Evolutionary conservation across 1,139 yeast species (phyloP).

Genomic region (Pneumocystis canis): DNA sequence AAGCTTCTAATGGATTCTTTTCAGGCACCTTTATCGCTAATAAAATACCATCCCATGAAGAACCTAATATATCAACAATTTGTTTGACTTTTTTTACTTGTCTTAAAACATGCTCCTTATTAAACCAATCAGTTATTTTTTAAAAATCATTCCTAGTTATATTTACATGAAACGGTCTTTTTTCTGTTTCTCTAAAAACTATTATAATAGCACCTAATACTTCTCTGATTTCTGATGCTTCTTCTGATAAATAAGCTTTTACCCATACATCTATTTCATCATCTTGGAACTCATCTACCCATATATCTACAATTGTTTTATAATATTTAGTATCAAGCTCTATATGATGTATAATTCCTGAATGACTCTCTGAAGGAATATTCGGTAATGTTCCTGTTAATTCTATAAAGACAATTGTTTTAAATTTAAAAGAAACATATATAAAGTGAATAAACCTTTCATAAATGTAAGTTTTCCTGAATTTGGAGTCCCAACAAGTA

Average conservation of each 20-base stretch:
- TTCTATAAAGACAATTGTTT: background rate
- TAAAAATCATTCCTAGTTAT: background rate
- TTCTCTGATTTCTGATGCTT: conserved; percentile 11
- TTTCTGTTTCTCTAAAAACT: conserved; percentile 3
- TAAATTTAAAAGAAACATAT: background rate
- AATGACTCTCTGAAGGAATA: conserved; percentile 4
- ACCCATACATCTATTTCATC: conserved; percentile 1
- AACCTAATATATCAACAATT: background rate
- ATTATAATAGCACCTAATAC: conserved; percentile 10
- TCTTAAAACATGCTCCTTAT: background rate
- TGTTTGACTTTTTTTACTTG: conserved; percentile 6
- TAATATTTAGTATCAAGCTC: conserved; percentile 9
- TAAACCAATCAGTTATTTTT: background rate
- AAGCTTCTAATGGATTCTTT: background rate
- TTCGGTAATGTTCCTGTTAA: background rate
- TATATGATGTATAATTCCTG: conserved; percentile 11
- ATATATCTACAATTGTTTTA: conserved; percentile 7
- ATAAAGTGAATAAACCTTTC: conserved; percentile 16
- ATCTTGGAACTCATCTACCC: conserved; percentile 12
- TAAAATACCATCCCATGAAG: conserved; percentile 3
- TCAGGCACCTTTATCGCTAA: background rate
- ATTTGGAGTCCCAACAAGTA: conserved; percentile 28
- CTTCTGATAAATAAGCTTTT: conserved; percentile 7
- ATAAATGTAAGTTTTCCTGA: conserved; percentile 27
- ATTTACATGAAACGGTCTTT: background rate